These are phyloP conservation scores for Globisporangium emineosum DNA, from an alignment of 352 stramenopile genomes.

Conservation along the genomic window DNA sequence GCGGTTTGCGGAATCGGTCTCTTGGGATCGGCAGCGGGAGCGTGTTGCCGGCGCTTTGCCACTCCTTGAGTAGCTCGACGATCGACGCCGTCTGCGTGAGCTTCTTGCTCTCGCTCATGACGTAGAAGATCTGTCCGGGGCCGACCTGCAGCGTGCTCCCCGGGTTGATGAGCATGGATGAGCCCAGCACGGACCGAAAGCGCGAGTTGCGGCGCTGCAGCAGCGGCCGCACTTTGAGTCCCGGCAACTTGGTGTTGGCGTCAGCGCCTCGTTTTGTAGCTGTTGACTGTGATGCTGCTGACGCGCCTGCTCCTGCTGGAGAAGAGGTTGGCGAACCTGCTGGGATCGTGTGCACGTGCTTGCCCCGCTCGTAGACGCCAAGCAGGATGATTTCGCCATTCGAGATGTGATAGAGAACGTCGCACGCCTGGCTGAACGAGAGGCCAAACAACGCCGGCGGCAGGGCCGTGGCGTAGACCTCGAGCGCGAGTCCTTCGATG, in stretches of 20 bases:
- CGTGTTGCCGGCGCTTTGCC: conserved; percentile 38
- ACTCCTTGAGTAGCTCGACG: conserved; percentile 35
- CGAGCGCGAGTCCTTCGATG: conserved; percentile 45
- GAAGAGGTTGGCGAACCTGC: background rate
- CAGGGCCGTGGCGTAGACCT: conserved; percentile 54
- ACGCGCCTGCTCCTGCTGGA: background rate
- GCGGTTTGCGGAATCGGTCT: background rate
- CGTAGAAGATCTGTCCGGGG: conserved; percentile 52
- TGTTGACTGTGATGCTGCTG: background rate
- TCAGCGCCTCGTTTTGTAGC: background rate
- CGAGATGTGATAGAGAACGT: conserved; percentile 53
- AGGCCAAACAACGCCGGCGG: conserved; percentile 42
- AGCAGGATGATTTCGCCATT: conserved; percentile 60
- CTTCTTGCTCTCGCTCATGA: conserved; percentile 67
- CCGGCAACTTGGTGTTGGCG: conserved; percentile 11
- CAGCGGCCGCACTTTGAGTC: conserved; percentile 14
- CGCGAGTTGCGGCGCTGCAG: conserved; percentile 16
- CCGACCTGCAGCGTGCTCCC: conserved; percentile 40
- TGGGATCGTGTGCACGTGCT: background rate
- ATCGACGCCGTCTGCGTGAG: conserved; percentile 46
- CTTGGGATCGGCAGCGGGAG: conserved; percentile 24
- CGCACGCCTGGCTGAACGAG: conserved; percentile 49
- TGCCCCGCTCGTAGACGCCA: conserved; percentile 34
- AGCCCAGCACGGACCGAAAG: conserved; percentile 1
- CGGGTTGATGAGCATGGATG: conserved; percentile 46